Percentiles rank a stretch among this genome's conserved stretches.
phyloP scores from a whole-genome alignment of 2,329 filamentous ascomycete species.

The Madurella fahalii region DNA sequence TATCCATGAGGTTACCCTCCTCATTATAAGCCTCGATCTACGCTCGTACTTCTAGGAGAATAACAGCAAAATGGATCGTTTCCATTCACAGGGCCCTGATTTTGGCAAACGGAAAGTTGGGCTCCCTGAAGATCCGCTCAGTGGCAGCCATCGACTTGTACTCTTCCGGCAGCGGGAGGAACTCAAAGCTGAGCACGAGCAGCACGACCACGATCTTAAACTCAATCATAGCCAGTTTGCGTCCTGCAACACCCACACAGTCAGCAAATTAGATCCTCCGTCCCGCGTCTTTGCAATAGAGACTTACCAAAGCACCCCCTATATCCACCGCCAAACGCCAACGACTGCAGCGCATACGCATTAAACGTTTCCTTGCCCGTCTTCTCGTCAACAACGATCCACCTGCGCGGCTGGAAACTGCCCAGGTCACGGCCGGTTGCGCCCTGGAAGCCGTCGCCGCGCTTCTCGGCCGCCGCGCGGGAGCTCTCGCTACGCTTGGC shows the following conservation, averaged over 20 bases:
- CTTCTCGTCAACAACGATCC: constrained; percentile 29
- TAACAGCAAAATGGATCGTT: too few species aligned
- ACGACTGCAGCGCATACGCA: constrained; percentile 30
- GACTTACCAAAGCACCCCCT: constrained; percentile 35
- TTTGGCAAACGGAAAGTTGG: constrained; percentile 1
- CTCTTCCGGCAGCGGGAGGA: constrained; percentile 20
- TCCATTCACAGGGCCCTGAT: neutral
- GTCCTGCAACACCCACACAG: neutral
- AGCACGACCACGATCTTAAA: constrained; percentile 24
- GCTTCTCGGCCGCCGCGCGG: constrained; percentile 7
- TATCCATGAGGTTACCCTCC: too few species aligned
- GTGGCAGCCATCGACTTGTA: neutral
- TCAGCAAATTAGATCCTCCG: neutral
- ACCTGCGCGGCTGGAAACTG: constrained; percentile 37
- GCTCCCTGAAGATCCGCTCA: constrained; percentile 5
- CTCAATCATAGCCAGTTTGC: constrained; percentile 24
- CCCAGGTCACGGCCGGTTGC: constrained; percentile 19
- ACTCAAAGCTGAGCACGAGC: constrained; percentile 22
- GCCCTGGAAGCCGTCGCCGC: constrained; percentile 9
- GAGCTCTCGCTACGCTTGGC: constrained; percentile 10
- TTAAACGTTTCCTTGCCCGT: constrained; percentile 30
- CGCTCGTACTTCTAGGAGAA: too few species aligned
- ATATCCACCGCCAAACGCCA: constrained; percentile 35
- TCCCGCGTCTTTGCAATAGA: neutral
- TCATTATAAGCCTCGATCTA: too few species aligned